These are phyloP conservation scores for Syncephalastrum monosporum DNA, from an alignment of 371 early-diverging fungal species.

Conservation along the genomic window DNA sequence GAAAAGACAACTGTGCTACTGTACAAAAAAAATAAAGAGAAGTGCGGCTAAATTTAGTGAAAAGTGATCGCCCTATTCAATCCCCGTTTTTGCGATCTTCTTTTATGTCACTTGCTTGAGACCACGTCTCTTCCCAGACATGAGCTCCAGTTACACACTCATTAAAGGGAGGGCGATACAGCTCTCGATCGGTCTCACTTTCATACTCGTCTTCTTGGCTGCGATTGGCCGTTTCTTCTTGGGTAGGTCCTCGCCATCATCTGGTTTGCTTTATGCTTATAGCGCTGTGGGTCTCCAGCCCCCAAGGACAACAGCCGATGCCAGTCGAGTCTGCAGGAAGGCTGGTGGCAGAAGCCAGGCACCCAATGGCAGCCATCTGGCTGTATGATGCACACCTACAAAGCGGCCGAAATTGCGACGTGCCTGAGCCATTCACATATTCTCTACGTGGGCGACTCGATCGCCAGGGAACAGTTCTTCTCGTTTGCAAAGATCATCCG, in stretches of 20 bases:
- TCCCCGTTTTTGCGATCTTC: not conserved
- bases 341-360: constrained; percentile 45
- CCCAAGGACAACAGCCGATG: constrained; percentile 45
- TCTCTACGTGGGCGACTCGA: constrained; percentile 71
- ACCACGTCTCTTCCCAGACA: no score
- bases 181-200: not conserved
- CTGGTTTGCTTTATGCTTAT: constrained; percentile 6
- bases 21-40: no score
- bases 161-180: constrained; percentile 3
- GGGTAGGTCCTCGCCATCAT: not conserved
- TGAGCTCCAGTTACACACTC: not conserved
- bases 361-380: constrained; percentile 62
- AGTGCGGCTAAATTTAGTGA: no score
- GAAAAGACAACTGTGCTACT: no score
- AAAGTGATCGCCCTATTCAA: constrained; percentile 7
- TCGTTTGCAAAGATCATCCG: constrained; percentile 47
- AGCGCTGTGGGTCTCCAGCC: constrained; percentile 18
- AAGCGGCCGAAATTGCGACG: constrained; percentile 27
- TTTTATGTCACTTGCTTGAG: no score
- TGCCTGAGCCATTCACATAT: constrained; percentile 54
- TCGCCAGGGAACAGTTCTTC: constrained; percentile 61
- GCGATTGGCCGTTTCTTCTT: constrained; percentile 4
- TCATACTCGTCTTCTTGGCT: constrained; percentile 1
- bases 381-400: constrained; percentile 61
- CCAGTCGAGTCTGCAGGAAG: constrained; percentile 45